Percentiles rank a stretch among this genome's conserved stretches.
phyloP scores from a whole-genome alignment of 768 basidiomycete species.

The Ephemerocybe angulata region DNA sequence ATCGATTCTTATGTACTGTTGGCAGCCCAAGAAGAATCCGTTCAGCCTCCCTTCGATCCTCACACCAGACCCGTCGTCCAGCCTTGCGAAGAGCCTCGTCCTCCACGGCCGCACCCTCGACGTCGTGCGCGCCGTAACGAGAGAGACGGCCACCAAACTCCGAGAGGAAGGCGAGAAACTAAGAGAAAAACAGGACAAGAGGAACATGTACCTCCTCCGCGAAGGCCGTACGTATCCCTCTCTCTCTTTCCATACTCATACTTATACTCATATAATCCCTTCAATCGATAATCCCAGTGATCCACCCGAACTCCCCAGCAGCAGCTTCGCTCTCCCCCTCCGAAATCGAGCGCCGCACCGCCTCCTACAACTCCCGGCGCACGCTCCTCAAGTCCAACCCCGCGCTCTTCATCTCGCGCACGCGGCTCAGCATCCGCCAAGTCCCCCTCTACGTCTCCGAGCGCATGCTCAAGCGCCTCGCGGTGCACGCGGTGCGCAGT shows the following conservation, averaged over 20 bases:
- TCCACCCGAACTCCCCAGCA: constrained; percentile 83
- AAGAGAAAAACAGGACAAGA: constrained; percentile 88
- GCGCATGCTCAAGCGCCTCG: constrained; percentile 83
- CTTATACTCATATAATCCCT: constrained; percentile 48
- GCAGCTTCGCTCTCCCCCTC: constrained; percentile 64
- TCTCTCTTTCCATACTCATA: too few species aligned
- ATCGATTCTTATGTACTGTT: too few species aligned
- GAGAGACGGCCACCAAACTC: constrained; percentile 83
- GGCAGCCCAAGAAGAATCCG: constrained; percentile 71
- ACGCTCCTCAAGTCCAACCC: constrained; percentile 87
- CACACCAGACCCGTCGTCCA: constrained; percentile 89
- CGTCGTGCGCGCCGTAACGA: constrained; percentile 83
- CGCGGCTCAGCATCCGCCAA: constrained; percentile 90
- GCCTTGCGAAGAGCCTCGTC: constrained; percentile 76
- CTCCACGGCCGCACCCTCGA: constrained; percentile 92
- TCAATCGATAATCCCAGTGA: too few species aligned
- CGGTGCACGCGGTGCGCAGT: constrained; percentile 70
- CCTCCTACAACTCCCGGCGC: constrained; percentile 82
- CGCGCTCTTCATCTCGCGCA: constrained; percentile 89
- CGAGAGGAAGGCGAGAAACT: constrained; percentile 84
- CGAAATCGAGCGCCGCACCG: constrained; percentile 83
- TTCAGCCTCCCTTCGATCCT: constrained; percentile 86
- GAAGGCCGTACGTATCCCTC: constrained; percentile 83
- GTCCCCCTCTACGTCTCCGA: constrained; percentile 90
- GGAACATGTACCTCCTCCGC: constrained; percentile 91